Evolutionary conservation across 2,329 filamentous ascomycete genomes (phyloP).

Genomic region (Colletotrichum spinosum): DNA sequence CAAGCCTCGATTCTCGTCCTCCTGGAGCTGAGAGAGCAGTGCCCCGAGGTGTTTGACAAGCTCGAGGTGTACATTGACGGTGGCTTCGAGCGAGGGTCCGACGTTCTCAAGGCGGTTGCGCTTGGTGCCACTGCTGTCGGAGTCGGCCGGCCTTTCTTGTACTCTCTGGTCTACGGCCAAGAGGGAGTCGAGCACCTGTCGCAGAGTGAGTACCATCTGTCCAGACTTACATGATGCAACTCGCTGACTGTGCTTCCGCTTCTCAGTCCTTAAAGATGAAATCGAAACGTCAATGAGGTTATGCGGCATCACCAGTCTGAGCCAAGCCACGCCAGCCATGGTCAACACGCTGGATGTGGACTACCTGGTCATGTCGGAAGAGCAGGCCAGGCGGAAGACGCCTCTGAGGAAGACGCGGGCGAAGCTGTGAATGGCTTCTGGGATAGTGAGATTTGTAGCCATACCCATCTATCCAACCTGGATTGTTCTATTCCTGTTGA

Average conservation of each 20-base stretch:
- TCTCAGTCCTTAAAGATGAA: conserved; percentile 43
- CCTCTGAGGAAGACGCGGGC: neutral
- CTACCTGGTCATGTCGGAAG: conserved; percentile 41
- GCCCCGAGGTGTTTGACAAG: conserved; percentile 35
- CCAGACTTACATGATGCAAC: neutral
- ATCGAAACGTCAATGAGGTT: conserved; percentile 46
- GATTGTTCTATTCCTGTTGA: too few relatives aligned
- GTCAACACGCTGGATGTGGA: conserved; percentile 48
- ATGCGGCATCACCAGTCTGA: conserved; percentile 44
- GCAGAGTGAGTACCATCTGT: neutral
- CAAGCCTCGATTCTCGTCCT: conserved; percentile 36
- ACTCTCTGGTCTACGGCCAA: conserved; percentile 52
- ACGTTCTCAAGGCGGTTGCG: conserved; percentile 78
- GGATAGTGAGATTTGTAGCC: neutral
- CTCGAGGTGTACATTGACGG: conserved; percentile 72
- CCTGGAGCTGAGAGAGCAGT: conserved; percentile 62
- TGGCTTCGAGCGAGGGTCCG: conserved; percentile 72
- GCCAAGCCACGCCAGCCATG: conserved; percentile 43
- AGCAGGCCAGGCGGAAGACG: conserved; percentile 9
- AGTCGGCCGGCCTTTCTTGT: conserved; percentile 75
- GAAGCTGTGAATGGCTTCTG: conserved; percentile 1
- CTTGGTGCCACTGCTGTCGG: conserved; percentile 73
- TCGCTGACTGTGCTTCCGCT: neutral
- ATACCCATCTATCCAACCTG: neutral
- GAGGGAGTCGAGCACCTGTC: conserved; percentile 60